Evolutionary conservation across 1,284 basidiomycete genomes (phyloP).

Genomic region (Trametes pubescens): DNA sequence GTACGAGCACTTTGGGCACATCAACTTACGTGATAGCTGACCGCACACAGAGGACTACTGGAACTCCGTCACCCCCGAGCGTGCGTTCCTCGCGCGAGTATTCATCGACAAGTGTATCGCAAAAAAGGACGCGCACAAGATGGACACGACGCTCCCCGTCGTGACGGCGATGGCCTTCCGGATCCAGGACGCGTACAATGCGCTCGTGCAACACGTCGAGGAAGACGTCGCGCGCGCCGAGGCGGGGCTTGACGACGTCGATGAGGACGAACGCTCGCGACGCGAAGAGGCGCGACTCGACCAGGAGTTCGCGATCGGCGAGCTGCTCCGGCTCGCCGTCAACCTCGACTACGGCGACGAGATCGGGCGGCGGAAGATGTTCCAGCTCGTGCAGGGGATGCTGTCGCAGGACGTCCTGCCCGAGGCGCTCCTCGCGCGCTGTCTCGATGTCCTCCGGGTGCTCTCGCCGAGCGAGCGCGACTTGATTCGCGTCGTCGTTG

Average conservation of each 20-base stretch:
- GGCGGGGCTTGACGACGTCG: constrained; percentile 47
- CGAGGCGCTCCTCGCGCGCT: constrained; percentile 78
- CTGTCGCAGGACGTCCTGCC: constrained; percentile 86
- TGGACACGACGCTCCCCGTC: constrained; percentile 86
- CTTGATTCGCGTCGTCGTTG: constrained; percentile 93
- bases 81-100: constrained; percentile 84
- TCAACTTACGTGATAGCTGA: not conserved
- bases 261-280: constrained; percentile 49
- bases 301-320: constrained; percentile 80
- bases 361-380: constrained; percentile 93
- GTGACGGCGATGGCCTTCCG: constrained; percentile 91
- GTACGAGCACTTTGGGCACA: constrained; percentile 49
- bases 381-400: constrained; percentile 89
- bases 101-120: constrained; percentile 84
- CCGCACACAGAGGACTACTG: constrained; percentile 75
- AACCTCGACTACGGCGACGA: constrained; percentile 95
- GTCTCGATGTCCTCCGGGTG: constrained; percentile 88
- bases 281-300: constrained; percentile 68
- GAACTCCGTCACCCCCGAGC: constrained; percentile 80
- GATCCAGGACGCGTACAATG: constrained; percentile 85
- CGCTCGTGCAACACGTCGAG: constrained; percentile 59
- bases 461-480: constrained; percentile 90
- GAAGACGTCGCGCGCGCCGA: constrained; percentile 48
- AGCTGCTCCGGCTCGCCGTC: constrained; percentile 84
- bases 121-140: constrained; percentile 68